Evolutionary conservation across 257 asterid genomes (phyloP), one percentile per base, ranked within the genome.

Genomic region (Phtheirospermum japonicum): DNA sequence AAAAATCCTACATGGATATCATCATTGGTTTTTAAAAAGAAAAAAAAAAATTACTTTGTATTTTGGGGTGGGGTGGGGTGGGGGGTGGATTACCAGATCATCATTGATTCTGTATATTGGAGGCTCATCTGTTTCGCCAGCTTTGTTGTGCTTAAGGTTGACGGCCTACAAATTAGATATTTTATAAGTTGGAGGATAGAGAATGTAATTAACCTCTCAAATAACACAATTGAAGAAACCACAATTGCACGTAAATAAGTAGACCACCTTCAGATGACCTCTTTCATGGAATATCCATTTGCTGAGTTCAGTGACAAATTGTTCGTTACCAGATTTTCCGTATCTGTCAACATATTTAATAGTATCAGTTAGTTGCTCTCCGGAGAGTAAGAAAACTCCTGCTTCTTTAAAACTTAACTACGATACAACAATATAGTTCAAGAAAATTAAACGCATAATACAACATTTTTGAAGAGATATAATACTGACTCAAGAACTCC

Each of bases 261-360:
- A 64, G 2, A 61, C 64, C 64, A 86, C 96, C 96, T 85, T 89
- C 48, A 89, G 83, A 76, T 89, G 93, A 56, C 96, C 95, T 65
- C 93, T 80, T 71, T 83, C 95, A 71, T 89, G 96, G 85, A 89
- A 89, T 65, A 89, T 76, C 96, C 96, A 89, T 80, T 85, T 89
- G 84, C 90, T 79, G 73, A 82, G 67, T 79, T 89, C 96, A 54
- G 84, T 79, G 50, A 74, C 67, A 66, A 89, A 86, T 70, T 86
- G 90, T 63, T 89, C 90, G 7, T 89, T 89, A 48, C 96, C 93
- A 56, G 90, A 89, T 84, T 82, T 89, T 56, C 51, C 80, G 45
- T 83, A 79, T 68, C 96, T 89, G 83, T 55, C 57, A 67, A 17
- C 71, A 73, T 49, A 71, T 64, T 57, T 57, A 34, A 49, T 9